Evolutionary conservation across 352 stramenopile species (phyloP).

Genomic region (Albugo candida): DNA sequence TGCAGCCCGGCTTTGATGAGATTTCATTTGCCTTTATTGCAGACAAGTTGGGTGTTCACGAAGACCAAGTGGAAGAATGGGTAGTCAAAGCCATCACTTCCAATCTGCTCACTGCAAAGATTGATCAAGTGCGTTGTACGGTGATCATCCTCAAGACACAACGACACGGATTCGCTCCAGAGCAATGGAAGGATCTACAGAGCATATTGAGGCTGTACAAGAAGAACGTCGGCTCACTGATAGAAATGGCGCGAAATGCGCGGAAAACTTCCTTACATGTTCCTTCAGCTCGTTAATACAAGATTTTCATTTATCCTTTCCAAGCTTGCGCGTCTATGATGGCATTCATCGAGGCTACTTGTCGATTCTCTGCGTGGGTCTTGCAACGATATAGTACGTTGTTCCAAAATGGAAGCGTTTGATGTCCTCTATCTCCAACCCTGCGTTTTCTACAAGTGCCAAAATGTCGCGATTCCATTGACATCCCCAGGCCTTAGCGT

Average conservation of each 20-base stretch:
- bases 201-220: conserved; percentile 83
- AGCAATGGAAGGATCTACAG: conserved; percentile 83
- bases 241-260: conserved; percentile 66
- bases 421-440: conserved; percentile 71
- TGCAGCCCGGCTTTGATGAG: conserved; percentile 82
- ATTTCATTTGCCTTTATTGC: conserved; percentile 80
- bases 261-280: conserved; percentile 43
- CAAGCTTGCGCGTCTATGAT: neutral
- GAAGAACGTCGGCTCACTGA: conserved; percentile 80
- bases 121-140: conserved; percentile 84
- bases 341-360: neutral
- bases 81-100: conserved; percentile 85
- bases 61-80: conserved; percentile 85
- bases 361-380: conserved; percentile 9
- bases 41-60: conserved; percentile 52
- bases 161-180: conserved; percentile 62
- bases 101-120: conserved; percentile 84
- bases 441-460: conserved; percentile 57
- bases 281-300: conserved; percentile 10
- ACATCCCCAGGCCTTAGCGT: conserved; percentile 90
- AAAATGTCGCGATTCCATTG: conserved; percentile 93
- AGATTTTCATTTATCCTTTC: conserved; percentile 5
- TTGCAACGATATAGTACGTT: conserved; percentile 80
- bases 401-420: conserved; percentile 91
- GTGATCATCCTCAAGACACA: conserved; percentile 72